Base-by-base conservation (phyloP, 2,329 filamentous ascomycete species). In the Penicillium oxalicum region DNA sequence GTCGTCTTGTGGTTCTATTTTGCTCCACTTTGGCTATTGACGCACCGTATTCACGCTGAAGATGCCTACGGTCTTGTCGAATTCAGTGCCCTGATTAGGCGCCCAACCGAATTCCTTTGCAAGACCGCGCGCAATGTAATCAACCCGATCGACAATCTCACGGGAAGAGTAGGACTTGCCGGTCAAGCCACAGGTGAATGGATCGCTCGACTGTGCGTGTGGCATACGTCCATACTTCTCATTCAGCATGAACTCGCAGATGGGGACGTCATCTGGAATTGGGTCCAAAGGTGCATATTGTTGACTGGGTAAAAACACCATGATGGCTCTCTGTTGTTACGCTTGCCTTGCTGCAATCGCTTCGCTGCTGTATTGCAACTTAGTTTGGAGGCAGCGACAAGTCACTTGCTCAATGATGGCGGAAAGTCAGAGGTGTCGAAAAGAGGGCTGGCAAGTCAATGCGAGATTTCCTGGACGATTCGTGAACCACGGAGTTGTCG, bases 31-130 rank as follows among this genome's bases (percentile, higher is more conserved):
- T 18, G 18, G 7, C 29, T 12, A 50, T 11, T 6, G 9, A 64
- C 78, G 51, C 69, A 88, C 86, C 28, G 87, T 88, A 64, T 94
- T 94, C 50, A 90, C 69, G n/a, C 84, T 84, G 70, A 88, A 94
- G 27, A 91, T 73, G 4, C 77, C 84, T 41, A 88, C 74, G 25
- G 91, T 86, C 66, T 90, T 89, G 61, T 93, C 87, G 84, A 85
- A 93, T 64, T 91, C 86, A 0, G 81, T 80, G 9, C 85, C 87
- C 48, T 81, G 67, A 56, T 87, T 84, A 6, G 85, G 81, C 40
- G 77, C 67, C 77, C 87, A 90, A 38, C 80, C 83, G 50, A 93
- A 77, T 54, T 87, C 81, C 63, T 86, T 83, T 36, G 79, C 78
- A 32, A 94, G 71, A 24, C 80, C 84, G 49, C 84, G 79, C 12